A percentile compares a stretch with the other conserved stretches of the same genome.
Evolutionary conservation across 176 grass and related monocot species (phyloP).

Genomic region (Aegilops umbellulata): DNA sequence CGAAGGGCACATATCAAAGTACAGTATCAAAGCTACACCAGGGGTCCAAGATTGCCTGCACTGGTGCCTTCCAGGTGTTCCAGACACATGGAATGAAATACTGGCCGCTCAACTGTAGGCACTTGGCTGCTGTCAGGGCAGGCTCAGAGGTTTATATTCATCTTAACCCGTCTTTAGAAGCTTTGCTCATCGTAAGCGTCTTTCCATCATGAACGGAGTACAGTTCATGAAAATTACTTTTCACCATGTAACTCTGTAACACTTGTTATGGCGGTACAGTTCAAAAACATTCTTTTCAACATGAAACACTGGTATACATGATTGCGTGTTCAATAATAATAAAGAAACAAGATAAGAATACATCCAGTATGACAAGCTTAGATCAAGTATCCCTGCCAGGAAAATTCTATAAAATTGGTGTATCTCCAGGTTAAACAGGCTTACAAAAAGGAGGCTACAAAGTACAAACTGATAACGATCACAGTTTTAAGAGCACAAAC

Average conservation of each 20-base stretch:
- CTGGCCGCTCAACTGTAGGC: slow-evolving; percentile 45
- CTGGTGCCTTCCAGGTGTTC: slow-evolving; percentile 60
- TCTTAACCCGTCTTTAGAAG: not conserved
- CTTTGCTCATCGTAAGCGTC: not conserved
- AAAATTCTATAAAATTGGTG: not conserved
- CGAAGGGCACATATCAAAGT: slow-evolving; percentile 57
- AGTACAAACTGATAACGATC: not conserved
- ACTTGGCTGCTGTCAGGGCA: not conserved
- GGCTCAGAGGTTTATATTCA: not conserved
- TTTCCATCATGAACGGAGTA: not conserved
- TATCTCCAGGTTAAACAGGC: not conserved
- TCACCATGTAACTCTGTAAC: not conserved
- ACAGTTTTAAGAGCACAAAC: not conserved
- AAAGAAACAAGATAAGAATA: not conserved
- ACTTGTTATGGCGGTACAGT: not conserved
- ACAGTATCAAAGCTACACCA: slow-evolving; percentile 29
- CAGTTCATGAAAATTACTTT: not conserved
- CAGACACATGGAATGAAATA: slow-evolving; percentile 67
- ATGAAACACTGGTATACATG: not conserved
- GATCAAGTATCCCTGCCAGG: not conserved
- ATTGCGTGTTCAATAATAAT: not conserved
- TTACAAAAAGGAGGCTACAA: not conserved
- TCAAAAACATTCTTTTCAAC: not conserved
- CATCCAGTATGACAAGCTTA: not conserved
- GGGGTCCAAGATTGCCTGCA: slow-evolving; percentile 52